Percentiles rank a stretch among this genome's conserved stretches.
phyloP scores from a whole-genome alignment of 352 stramenopile species.

The Phytopythium kandeliae region DNA sequence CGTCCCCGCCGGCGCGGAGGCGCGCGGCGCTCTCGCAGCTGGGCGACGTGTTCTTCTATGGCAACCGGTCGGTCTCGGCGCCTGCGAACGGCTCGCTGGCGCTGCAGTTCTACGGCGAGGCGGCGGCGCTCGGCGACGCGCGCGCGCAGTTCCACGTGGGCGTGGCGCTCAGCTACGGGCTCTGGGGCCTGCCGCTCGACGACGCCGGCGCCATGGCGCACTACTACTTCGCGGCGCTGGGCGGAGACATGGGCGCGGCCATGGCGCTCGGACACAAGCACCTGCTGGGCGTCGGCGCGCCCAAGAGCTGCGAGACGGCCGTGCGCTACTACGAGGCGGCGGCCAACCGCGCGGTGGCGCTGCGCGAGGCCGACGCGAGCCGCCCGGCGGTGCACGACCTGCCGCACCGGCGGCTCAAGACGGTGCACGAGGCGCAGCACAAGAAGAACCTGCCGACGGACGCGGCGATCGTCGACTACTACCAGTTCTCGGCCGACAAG shows the following conservation, averaged over 20 bases:
- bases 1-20: slow-evolving; percentile 21
- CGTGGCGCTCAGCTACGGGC: slow-evolving; percentile 77
- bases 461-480: slow-evolving; percentile 85
- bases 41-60: slow-evolving; percentile 75
- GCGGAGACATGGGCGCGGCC: slow-evolving; percentile 47
- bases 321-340: slow-evolving; percentile 88
- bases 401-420: slow-evolving; percentile 69
- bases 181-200: slow-evolving; percentile 67
- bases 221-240: slow-evolving; percentile 83
- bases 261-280: slow-evolving; percentile 83
- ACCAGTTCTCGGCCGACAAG: slow-evolving; percentile 86
- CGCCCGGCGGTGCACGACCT: slow-evolving; percentile 67
- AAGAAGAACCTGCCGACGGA: slow-evolving; percentile 78
- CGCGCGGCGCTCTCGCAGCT: slow-evolving; percentile 62
- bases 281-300: slow-evolving; percentile 60
- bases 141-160: slow-evolving; percentile 82
- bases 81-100: slow-evolving; percentile 67
- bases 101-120: slow-evolving; percentile 58
- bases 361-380: slow-evolving; percentile 50
- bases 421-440: slow-evolving; percentile 60
- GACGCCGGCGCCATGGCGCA: slow-evolving; percentile 62
- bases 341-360: slow-evolving; percentile 67
- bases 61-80: slow-evolving; percentile 54
- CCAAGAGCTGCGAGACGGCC: slow-evolving; percentile 77
- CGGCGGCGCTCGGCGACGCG: slow-evolving; percentile 46